Evolutionary conservation across 2,329 filamentous ascomycete species (phyloP).

Genomic region (Teratosphaeria pseudoeucalypti): DNA sequence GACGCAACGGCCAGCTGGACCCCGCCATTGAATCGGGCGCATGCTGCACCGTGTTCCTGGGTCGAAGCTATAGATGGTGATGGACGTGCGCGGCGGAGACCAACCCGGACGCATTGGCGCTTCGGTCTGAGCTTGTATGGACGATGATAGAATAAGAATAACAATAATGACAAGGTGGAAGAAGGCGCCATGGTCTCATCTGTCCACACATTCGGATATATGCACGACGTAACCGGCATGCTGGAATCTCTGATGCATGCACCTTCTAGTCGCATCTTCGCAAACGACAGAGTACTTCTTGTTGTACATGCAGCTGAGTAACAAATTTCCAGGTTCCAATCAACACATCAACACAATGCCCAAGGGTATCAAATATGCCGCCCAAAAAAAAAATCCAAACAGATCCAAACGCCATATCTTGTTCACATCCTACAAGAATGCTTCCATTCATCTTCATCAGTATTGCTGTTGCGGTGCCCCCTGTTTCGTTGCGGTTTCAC

Average conservation of each 20-base stretch:
- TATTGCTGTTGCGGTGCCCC: background rate
- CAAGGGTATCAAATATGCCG: constrained; percentile 21
- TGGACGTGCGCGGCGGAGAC: too few relatives aligned
- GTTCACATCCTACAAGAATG: background rate
- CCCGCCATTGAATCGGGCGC: background rate
- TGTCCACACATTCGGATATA: too few relatives aligned
- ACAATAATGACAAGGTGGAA: too few relatives aligned
- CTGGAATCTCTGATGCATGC: too few relatives aligned
- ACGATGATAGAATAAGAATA: too few relatives aligned
- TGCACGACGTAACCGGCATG: too few relatives aligned
- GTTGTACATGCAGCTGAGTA: background rate
- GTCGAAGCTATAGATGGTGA: too few relatives aligned
- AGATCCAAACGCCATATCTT: background rate
- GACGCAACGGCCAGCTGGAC: background rate
- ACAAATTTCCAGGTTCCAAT: background rate
- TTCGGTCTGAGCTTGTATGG: too few relatives aligned
- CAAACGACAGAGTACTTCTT: background rate
- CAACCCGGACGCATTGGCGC: too few relatives aligned
- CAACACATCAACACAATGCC: background rate
- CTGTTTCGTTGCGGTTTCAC: background rate
- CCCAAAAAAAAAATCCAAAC: constrained; percentile 3
- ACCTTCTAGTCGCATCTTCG: too few relatives aligned
- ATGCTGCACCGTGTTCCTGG: background rate
- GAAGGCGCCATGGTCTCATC: too few relatives aligned
- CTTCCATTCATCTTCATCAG: background rate